These are phyloP conservation scores for Phytopythium delawarense DNA, from an alignment of 352 stramenopile species.

Conservation along the genomic window DNA sequence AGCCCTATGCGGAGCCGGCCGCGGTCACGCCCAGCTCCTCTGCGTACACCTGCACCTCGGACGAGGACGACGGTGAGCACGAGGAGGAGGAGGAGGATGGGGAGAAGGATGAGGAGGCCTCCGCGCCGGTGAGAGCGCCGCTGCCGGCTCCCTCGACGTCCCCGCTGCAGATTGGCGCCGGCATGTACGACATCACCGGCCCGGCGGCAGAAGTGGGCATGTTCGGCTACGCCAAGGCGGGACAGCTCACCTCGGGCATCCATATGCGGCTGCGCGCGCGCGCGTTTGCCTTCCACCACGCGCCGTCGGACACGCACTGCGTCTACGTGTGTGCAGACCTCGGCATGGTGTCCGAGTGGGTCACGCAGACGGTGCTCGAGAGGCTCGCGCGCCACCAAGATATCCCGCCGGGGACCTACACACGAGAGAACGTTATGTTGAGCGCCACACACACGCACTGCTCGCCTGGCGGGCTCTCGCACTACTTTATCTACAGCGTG, in stretches of 20 bases:
- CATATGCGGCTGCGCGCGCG: conserved; percentile 84
- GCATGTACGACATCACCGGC: conserved; percentile 84
- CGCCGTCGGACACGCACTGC: conserved; percentile 25
- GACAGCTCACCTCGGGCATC: conserved; percentile 75
- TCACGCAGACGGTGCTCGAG: conserved; percentile 76
- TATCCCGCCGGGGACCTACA: conserved; percentile 44
- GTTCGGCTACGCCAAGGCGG: conserved; percentile 84
- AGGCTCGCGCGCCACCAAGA: conserved; percentile 46
- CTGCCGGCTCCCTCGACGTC: conserved; percentile 3
- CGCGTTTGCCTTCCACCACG: conserved; percentile 73
- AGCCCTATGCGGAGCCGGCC: not conserved
- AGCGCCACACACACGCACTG: conserved; percentile 92
- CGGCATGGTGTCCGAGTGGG: conserved; percentile 86
- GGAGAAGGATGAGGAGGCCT: not conserved
- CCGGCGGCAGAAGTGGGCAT: conserved; percentile 81
- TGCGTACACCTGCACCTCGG: conserved; percentile 7
- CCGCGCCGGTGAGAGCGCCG: not conserved
- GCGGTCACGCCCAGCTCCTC: conserved; percentile 8
- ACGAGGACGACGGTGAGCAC: not conserved
- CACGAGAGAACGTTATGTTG: conserved; percentile 80
- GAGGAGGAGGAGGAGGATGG: not conserved
- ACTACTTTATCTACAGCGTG: conserved; percentile 91
- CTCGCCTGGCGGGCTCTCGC: conserved; percentile 84
- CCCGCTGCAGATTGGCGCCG: conserved; percentile 55
- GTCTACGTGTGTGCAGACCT: conserved; percentile 89